These are phyloP conservation scores for Plasmodium cynomolgi DNA, from an alignment of 169 alveolate species.

Conservation along the genomic window DNA sequence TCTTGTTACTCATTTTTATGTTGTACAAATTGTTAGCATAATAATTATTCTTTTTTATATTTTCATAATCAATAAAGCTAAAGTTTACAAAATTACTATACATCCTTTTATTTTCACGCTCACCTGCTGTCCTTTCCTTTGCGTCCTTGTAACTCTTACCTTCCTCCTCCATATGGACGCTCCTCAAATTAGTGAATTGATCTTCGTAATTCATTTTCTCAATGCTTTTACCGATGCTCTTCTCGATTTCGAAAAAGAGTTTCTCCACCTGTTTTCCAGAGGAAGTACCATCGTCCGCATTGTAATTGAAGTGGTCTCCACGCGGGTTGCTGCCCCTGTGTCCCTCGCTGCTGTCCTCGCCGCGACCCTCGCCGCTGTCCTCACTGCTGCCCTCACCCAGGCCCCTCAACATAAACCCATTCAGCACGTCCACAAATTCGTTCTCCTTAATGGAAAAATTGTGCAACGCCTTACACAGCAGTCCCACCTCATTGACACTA, in stretches of 20 bases:
- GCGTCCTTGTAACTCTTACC: neutral
- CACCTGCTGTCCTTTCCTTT: neutral
- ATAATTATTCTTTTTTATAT: constrained; percentile 68
- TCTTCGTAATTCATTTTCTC: constrained; percentile 36
- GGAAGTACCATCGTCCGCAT: neutral
- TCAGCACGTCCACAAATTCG: constrained; percentile 45
- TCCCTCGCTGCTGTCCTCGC: neutral
- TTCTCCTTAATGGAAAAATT: constrained; percentile 58
- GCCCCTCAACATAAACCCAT: constrained; percentile 25
- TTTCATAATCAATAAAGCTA: constrained; percentile 75
- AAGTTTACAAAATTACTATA: constrained; percentile 54
- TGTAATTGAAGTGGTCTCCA: constrained; percentile 2
- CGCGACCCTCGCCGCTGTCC: neutral
- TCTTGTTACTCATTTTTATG: constrained; percentile 23
- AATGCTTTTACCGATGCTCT: constrained; percentile 32
- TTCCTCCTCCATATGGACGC: constrained; percentile 10
- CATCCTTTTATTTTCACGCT: neutral
- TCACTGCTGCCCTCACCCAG: neutral
- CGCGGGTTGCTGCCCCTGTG: neutral
- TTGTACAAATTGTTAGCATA: constrained; percentile 64
- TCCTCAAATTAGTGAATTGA: constrained; percentile 19
- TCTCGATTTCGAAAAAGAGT: constrained; percentile 29
- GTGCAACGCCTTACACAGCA: constrained; percentile 44
- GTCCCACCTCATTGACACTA: constrained; percentile 67
- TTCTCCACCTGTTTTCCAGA: neutral